Evolutionary conservation across 2,329 filamentous ascomycete species (phyloP), one percentile per base, ranked within the genome.

Genomic region (Pestalotiopsis sp.): DNA sequence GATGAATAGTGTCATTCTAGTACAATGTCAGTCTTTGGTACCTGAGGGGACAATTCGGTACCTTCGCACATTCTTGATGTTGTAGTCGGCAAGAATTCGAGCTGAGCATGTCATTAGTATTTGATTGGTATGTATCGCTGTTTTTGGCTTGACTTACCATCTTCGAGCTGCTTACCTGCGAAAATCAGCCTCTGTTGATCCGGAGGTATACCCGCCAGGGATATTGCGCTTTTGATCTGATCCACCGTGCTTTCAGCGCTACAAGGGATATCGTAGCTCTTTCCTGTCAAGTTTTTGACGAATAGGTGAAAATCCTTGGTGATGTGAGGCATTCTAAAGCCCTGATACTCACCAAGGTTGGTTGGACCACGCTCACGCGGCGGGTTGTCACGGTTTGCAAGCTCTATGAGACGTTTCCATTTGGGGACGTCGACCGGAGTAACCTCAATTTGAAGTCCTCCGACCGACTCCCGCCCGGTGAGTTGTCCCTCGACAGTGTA

Each of bases 401-500:
- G 31, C 31, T 31, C 31, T 31, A 2, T 31, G 31, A 9, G 31
- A 31, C 7, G 31, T 31, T 13, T 13, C 13, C 17, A n/a, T 2
- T 6, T 64, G 3, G 12, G 4, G 4, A 45, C 3, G 17, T 20
- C 38, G 12, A 27, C 9, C 2, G 79, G 81, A 0, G 78, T 81
- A 31, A 86, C 76, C 67, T 85, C 83, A 49, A 86, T 75, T 66
- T 83, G 83, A 2, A 86, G 68, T 2, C 82, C 82, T 17, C 80
- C 79, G 9, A 78, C 69, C 2, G 69, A 68, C 27, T 86, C 83
- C 45, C 77, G 66, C 2, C 82, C 82, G 0, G 81, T 84, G 4
- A 85, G 69, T 70, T 86, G 84, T 2, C 77, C 76, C 71, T 86
- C 84, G 4, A 86, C 77, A 0, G 80, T 80, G 65, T 84, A 82